phyloP scores from a whole-genome alignment of 2,329 filamentous ascomycete genomes.

The Mollisiaceae sp. region DNA sequence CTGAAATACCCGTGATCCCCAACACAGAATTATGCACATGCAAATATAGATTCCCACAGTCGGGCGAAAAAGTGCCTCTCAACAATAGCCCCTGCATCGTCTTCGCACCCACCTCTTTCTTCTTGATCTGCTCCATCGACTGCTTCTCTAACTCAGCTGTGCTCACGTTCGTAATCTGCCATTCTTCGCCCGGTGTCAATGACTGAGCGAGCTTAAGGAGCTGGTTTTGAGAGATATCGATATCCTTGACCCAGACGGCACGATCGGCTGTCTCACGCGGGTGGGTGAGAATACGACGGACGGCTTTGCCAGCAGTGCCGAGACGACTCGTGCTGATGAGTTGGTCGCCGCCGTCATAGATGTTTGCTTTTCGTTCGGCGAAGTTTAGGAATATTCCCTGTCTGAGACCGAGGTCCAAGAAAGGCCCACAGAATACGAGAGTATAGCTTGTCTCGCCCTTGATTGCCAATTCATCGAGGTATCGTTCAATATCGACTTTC shows the following conservation, averaged over 20 bases:
- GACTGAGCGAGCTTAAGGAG: conserved; percentile 43
- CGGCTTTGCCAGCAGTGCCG: conserved; percentile 51
- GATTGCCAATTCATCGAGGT: conserved; percentile 47
- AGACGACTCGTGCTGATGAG: conserved; percentile 54
- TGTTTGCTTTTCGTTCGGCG: conserved; percentile 46
- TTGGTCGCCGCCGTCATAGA: conserved; percentile 57
- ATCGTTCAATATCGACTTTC: conserved; percentile 53
- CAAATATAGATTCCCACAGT: conserved; percentile 43
- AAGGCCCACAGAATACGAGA: conserved; percentile 54
- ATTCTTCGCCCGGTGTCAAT: conserved; percentile 39
- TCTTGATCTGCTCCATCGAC: conserved; percentile 27
- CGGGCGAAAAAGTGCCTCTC: conserved; percentile 42
- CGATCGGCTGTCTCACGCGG: conserved; percentile 59
- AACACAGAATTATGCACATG: conserved; percentile 48
- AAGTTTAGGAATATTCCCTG: conserved; percentile 52
- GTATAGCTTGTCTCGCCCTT: conserved; percentile 57
- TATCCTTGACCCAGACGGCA: conserved; percentile 51
- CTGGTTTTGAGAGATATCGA: conserved; percentile 52
- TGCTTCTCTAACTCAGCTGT: conserved; percentile 31
- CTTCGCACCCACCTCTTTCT: conserved; percentile 34
- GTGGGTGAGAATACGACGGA: conserved; percentile 54
- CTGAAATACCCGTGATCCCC: conserved; percentile 48
- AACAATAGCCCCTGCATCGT: conserved; percentile 44
- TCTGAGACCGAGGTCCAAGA: conserved; percentile 61
- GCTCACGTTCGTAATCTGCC: conserved; percentile 34